Percentiles rank a stretch among this genome's conserved stretches.
Conservation (phyloP, 2,329 filamentous ascomycete species). For the Beauveria sp. region DNA sequence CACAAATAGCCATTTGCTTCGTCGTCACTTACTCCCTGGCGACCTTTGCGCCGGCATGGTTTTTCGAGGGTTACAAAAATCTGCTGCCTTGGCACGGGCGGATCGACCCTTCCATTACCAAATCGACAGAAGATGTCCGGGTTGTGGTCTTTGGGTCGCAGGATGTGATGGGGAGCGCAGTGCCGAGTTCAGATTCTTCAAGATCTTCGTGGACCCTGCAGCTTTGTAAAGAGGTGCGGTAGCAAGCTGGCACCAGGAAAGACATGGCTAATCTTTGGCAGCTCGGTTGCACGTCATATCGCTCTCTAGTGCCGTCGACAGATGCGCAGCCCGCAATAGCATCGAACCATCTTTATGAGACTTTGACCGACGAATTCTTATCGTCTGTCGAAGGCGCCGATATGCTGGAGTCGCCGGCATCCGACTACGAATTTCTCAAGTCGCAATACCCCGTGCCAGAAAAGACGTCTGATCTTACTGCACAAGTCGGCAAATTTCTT, state of each 20-base stretch:
- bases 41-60: not conserved
- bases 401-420: constrained; percentile 26
- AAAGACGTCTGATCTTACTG: constrained; percentile 32
- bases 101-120: not conserved
- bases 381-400: constrained; percentile 24
- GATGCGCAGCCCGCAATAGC: constrained; percentile 42
- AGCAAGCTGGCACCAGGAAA: not conserved
- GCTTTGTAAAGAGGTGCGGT: constrained; percentile 5
- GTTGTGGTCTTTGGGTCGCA: constrained; percentile 9
- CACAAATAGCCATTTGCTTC: not conserved
- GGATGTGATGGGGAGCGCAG: constrained; percentile 6
- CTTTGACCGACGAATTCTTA: constrained; percentile 28
- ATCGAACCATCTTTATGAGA: constrained; percentile 47
- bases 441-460: constrained; percentile 34
- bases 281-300: constrained; percentile 38
- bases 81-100: not conserved
- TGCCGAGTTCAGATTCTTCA: not conserved
- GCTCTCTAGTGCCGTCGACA: constrained; percentile 36
- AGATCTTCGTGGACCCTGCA: constrained; percentile 3
- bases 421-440: constrained; percentile 36
- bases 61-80: not conserved
- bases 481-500: constrained; percentile 41
- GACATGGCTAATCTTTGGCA: constrained; percentile 17
- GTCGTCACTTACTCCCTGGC: not conserved
- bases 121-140: constrained; percentile 2